phyloP scores from a whole-genome alignment of 805 yeast genomes.

The Candida maris region DNA sequence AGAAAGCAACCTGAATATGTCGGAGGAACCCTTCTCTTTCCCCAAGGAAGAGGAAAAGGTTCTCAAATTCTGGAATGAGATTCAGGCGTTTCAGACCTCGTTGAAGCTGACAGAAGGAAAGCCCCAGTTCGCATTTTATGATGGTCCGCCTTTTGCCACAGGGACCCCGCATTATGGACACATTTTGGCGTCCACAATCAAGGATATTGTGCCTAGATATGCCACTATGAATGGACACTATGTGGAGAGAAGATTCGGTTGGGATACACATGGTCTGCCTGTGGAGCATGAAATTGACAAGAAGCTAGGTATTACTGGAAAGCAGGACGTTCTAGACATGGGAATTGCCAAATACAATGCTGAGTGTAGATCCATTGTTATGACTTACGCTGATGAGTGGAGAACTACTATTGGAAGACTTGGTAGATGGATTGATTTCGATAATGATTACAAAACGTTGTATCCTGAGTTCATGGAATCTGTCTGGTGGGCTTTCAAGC shows the following conservation, averaged over 20 bases:
- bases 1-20: slow-evolving; percentile 12
- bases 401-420: slow-evolving; percentile 85
- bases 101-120: slow-evolving; percentile 77
- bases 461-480: slow-evolving; percentile 97
- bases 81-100: slow-evolving; percentile 90
- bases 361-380: slow-evolving; percentile 95
- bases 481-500: slow-evolving; percentile 98
- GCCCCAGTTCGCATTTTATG: slow-evolving; percentile 89
- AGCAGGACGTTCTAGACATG: slow-evolving; percentile 89
- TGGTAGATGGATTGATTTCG: slow-evolving; percentile 99
- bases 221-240: slow-evolving; percentile 97
- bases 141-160: slow-evolving; percentile 99
- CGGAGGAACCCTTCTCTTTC: slow-evolving; percentile 57
- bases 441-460: slow-evolving; percentile 94
- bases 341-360: slow-evolving; percentile 93
- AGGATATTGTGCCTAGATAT: slow-evolving; percentile 95
- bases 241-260: slow-evolving; percentile 96
- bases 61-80: slow-evolving; percentile 77
- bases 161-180: slow-evolving; percentile 99
- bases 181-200: slow-evolving; percentile 91
- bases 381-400: slow-evolving; percentile 97
- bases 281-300: slow-evolving; percentile 99
- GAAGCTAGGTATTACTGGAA: slow-evolving; percentile 87
- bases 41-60: slow-evolving; percentile 88
- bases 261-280: slow-evolving; percentile 99